Evolutionary conservation across 768 basidiomycete species (phyloP).

Genomic region (Russula sp.): DNA sequence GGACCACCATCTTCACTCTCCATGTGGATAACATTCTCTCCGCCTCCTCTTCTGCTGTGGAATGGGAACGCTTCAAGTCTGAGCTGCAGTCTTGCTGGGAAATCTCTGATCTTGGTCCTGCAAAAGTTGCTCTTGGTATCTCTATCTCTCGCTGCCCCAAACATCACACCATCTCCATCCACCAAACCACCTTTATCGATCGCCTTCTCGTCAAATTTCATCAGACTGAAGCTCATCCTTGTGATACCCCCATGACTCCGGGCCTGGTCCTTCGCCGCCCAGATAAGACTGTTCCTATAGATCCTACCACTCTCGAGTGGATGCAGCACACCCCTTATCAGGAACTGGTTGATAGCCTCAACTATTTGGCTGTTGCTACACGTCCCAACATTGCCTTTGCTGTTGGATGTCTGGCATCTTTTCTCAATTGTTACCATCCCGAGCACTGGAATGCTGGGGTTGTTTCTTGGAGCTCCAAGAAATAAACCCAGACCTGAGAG

Average conservation of each 20-base stretch:
- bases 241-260: too few species aligned
- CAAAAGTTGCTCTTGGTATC: too few species aligned
- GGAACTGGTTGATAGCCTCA: neutral
- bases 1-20: neutral
- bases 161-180: neutral
- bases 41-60: neutral
- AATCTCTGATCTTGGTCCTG: too few species aligned
- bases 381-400: neutral
- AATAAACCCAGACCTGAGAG: too few species aligned
- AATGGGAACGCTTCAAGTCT: too few species aligned
- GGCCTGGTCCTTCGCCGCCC: too few species aligned
- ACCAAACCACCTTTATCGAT: neutral
- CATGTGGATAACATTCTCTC: neutral
- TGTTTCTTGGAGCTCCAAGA: too few species aligned
- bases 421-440: too few species aligned
- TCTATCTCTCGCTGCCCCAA: neutral
- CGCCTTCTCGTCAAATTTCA: too few species aligned
- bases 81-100: neutral
- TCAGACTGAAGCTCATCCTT: too few species aligned
- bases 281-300: too few species aligned
- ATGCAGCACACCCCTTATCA: neutral
- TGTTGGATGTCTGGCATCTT: neutral
- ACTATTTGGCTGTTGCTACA: neutral
- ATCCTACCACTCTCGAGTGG: neutral
- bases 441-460: neutral